Evolutionary conservation across 2,329 filamentous ascomycete genomes (phyloP), one percentile per base, ranked within the genome.

Genomic region (Colletotrichum spaethianum): DNA sequence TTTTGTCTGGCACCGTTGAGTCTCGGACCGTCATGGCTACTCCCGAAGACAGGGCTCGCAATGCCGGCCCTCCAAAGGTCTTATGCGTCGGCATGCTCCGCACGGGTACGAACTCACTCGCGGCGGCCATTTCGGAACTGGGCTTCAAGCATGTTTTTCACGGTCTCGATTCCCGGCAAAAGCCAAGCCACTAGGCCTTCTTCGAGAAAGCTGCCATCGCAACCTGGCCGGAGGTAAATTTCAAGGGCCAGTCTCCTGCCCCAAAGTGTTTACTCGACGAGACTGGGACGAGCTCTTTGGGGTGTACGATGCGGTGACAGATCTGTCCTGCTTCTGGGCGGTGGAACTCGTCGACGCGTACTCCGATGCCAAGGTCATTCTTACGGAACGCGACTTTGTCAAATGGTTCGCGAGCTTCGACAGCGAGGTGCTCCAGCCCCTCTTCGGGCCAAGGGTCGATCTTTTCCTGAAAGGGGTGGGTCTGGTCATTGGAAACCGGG

Each of bases 261-360:
- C 72, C 59, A 7, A 57, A 70, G 18, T 73, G 76, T 0, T 81
- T 7, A 53, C 62, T 28, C 70, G 66, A 4, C 3, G 63, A 11
- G 70, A 82, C 5, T 82, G 81, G 81, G 79, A 83, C 50, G 74
- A 78, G 72, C 66, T 82, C 6, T 82, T 74, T 63, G 77, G 78
- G 0, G 57, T 72, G 16, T 79, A 68, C 63, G 79, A 82, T 57
- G 80, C 76, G 0, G 70, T 67, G 2, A 81, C 80, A 0, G 80
- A 83, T 56, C 44, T 80, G 12, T 78, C 77, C 0, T 75, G 75
- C 2, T 20, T 78, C 4, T 82, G 53, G 5, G 78, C 75, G 1
- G 67, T 76, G 1, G 74, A 78, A 38, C 67, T 83, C 3, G 78
- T 81, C 52, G 62, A 75, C 14, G 65, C 70, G 0, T 83, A 82